Base-by-base conservation (phyloP, 495 filamentous ascomycete genomes). In the Penicillium egyptiacum region DNA sequence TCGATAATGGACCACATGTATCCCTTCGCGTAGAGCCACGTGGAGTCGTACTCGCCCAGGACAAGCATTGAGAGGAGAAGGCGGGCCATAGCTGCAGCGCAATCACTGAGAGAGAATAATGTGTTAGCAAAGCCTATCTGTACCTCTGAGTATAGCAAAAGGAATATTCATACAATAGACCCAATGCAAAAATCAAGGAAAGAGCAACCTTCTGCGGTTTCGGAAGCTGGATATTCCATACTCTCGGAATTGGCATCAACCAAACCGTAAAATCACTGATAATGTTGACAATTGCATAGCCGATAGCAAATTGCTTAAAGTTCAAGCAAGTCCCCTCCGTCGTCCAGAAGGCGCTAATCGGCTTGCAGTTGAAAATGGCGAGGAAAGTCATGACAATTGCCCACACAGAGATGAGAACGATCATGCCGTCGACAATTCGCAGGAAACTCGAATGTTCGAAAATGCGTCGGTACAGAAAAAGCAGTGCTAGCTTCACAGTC, bases 221-320 rank as follows among this genome's bases (percentile, higher is more conserved):
- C 7, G 67, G 70, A 14, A 75, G 57, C 44, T 76, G 69, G 8
- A 78, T 42, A n/a, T 62, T 60, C 59, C 64, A 64, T 35, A 76
- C 67, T 22, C 61, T 59, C 2, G 73, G 75, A 47, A 76, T 65
- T n/a, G 75, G 72, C 58, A 78, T 66, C 12, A 69, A 20, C 23
- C 76, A 60, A 30, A 77, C 70, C n/a, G 73, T 33, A 0, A 76
- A 20, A 56, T 80, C 75, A 17, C 69, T 74, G 1, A 60, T 44
- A 9, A 79, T 70, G 23, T 70, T 70, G 2, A 60, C 58, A 26
- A 60, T 50, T 17, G 50, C 52, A 25, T 56, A 60, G 30, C 52
- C 26, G 70, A 42, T 45, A 11, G 47, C 47, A 20, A 61, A 56
- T 31, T 43, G 9, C 19, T 43, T 47, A 12, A 61, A 55, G 12